These are phyloP conservation scores for Cornus suecica DNA, from an alignment of 148 eudicot genomes.

Conservation along the genomic window DNA sequence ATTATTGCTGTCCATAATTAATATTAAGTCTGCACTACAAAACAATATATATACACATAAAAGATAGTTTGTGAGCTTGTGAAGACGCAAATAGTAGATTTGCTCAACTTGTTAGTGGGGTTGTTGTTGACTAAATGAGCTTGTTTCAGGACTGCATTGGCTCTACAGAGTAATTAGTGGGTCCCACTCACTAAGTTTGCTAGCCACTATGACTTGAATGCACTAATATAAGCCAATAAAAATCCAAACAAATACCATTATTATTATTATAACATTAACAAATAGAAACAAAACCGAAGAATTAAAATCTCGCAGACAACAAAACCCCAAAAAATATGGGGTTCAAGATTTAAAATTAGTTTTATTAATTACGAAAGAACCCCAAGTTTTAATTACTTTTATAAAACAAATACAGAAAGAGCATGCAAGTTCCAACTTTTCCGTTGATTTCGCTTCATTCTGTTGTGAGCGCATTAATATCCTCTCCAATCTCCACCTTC, in stretches of 20 bases:
- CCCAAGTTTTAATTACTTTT: not conserved
- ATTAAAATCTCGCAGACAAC: constrained; percentile 3
- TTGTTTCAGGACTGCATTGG: no score
- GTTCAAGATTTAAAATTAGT: not conserved
- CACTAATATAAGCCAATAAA: not conserved
- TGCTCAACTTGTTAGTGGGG: no score
- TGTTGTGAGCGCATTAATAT: constrained; percentile 12
- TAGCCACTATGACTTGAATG: not conserved
- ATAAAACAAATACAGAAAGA: not conserved
- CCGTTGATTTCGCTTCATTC: constrained; percentile 46
- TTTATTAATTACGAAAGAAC: not conserved
- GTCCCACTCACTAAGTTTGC: no score
- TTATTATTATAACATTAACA: not conserved
- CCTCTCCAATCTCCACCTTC: constrained; percentile 24
- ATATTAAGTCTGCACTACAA: not conserved
- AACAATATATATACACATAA: not conserved
- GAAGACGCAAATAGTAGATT: no score
- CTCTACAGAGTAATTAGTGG: no score
- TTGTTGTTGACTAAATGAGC: no score
- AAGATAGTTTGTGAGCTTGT: no score
- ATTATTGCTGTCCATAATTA: not conserved
- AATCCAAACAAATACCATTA: not conserved
- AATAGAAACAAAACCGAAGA: not conserved
- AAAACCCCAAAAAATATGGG: no score
- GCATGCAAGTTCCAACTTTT: constrained; percentile 2